Base-by-base conservation (phyloP, 768 basidiomycete genomes). In the Suillus variegatus region DNA sequence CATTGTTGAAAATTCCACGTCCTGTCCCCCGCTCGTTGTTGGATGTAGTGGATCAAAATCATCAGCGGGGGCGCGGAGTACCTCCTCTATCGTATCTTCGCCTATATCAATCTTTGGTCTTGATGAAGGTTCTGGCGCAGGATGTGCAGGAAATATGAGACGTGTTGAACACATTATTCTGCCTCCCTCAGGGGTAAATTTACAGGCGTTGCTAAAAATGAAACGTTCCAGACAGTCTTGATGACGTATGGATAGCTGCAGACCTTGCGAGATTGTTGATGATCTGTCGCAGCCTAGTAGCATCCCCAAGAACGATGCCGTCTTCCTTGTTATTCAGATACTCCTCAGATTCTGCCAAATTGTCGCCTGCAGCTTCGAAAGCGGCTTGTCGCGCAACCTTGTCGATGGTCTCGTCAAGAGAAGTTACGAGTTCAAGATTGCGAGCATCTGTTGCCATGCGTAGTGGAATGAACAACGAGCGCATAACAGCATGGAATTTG, bases 241-340 rank as follows among this genome's bases (percentile, higher is more conserved):
- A 43, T 35, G 38, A 13, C 25, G 32, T 20, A 35, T n/a, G n/a
- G 16, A 54, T 6, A 44, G 25, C 14, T 6, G 52, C 74, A 64
- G 64, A 73, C 92, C 90, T 92, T 6, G 92, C 89, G 55, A 96
- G 86, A 74, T 95, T 95, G 57, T 90, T 94, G 74, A 90, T 84
- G 61, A 93, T 87, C 76, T 94, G 92, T 70, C 92, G 83, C 60
- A 94, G 73, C 16, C 94, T 85, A 55, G 89, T 89, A 71, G 94
- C 93, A 73, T 96, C 93, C 32, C 94, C 93, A 16, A 91, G 86
- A 46, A 96, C 93, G 58, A 90, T 79, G 0, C 89, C 91, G 64
- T 88, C 84, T 20, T 83, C 82, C 25, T 80, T 82, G 14, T 62
- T 64, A 5, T 14, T 47, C 20, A 65, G 35, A 35, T 36, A 16